phyloP scores from a whole-genome alignment of 257 asterid genomes.

The Przewalskia tangutica region DNA sequence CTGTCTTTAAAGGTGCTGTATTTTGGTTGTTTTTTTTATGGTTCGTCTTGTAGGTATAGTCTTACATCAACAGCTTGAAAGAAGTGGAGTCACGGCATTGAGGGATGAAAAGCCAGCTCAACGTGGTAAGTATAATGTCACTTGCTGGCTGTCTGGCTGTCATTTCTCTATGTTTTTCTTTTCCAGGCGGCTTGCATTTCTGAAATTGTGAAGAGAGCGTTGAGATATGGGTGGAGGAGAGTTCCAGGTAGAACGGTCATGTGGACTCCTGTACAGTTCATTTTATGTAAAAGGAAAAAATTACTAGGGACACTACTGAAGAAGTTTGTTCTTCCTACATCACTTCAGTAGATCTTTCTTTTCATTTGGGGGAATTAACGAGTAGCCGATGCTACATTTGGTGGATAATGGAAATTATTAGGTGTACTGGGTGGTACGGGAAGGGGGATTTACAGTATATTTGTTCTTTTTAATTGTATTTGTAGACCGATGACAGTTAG shows the following conservation, averaged over 20 bases:
- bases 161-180: conserved; percentile 4
- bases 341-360: neutral
- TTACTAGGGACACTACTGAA: neutral
- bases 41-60: neutral
- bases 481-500: neutral
- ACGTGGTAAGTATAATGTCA: conserved; percentile 6
- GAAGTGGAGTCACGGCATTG: neutral
- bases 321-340: neutral
- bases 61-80: conserved; percentile 11
- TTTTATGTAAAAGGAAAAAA: neutral
- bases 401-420: neutral
- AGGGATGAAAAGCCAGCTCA: conserved; percentile 8
- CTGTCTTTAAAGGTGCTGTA: conserved; percentile 19
- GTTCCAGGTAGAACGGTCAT: neutral
- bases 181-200: conserved; percentile 2
- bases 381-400: neutral
- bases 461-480: neutral
- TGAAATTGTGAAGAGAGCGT: neutral
- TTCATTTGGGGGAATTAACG: neutral
- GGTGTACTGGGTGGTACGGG: neutral
- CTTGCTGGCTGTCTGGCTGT: conserved; percentile 17
- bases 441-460: neutral
- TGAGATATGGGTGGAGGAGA: neutral
- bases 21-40: conserved; percentile 2
- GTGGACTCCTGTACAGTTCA: neutral